Percentiles rank a stretch among this genome's conserved stretches.
These are phyloP conservation scores for Ustilago hordei DNA, from an alignment of 1,284 basidiomycete species.

Conservation along the genomic window DNA sequence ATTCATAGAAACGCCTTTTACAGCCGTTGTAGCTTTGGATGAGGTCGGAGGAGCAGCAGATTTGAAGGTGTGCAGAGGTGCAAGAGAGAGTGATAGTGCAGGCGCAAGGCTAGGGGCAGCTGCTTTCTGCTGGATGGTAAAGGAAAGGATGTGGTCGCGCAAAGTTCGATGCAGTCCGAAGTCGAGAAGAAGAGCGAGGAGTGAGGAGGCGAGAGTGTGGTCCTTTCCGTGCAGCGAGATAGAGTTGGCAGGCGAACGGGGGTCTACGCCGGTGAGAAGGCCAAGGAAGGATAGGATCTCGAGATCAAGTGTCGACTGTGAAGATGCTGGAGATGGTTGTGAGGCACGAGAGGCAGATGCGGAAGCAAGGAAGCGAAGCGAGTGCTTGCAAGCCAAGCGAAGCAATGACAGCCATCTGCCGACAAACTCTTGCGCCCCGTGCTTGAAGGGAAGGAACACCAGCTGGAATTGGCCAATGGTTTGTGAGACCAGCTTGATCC, in stretches of 20 bases:
- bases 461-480: conserved; percentile 16
- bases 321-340: not conserved
- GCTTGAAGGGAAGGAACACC: conserved; percentile 30
- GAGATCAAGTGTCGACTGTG: conserved; percentile 16
- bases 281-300: conserved; percentile 32
- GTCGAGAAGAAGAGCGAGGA: conserved; percentile 34
- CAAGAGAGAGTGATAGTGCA: conserved; percentile 39
- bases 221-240: conserved; percentile 7
- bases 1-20: conserved; percentile 9
- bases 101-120: conserved; percentile 19
- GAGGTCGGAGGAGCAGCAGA: not conserved
- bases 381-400: conserved; percentile 32
- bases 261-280: conserved; percentile 25
- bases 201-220: conserved; percentile 16
- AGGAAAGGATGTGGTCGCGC: conserved; percentile 34
- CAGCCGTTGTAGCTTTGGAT: not conserved
- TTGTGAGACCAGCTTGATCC: conserved; percentile 31
- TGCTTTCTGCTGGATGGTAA: conserved; percentile 36
- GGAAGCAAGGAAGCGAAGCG: conserved; percentile 29
- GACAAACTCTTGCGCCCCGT: not conserved
- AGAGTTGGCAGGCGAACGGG: conserved; percentile 21
- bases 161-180: conserved; percentile 42
- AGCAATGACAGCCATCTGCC: conserved; percentile 28
- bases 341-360: conserved; percentile 11
- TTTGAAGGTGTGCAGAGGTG: conserved; percentile 37